phyloP scores from a whole-genome alignment of 192 early-diverging fungal genomes.

The Piromyces finnis region DNA sequence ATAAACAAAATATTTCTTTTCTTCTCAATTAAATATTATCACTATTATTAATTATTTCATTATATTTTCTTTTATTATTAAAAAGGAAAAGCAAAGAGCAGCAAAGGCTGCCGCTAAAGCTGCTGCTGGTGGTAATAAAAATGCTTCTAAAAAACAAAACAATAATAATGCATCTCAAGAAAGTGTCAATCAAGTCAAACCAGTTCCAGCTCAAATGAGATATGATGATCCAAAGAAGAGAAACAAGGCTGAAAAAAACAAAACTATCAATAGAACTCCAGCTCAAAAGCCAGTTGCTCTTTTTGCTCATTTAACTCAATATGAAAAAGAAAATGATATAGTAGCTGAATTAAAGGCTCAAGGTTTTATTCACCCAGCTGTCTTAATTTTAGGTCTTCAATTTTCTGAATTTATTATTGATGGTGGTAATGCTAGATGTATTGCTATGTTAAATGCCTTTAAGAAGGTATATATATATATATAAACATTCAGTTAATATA shows the following conservation, averaged over 20 bases:
- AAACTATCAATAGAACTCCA: constrained; percentile 13
- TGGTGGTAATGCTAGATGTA: constrained; percentile 78
- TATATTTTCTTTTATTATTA: no score
- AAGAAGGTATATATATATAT: constrained; percentile 43
- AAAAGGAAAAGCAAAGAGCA: constrained; percentile 56
- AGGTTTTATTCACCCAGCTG: constrained; percentile 61
- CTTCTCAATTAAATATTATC: no score
- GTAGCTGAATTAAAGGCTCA: constrained; percentile 12
- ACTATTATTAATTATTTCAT: no score
- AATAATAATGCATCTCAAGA: constrained; percentile 1
- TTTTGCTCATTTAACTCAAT: constrained; percentile 59
- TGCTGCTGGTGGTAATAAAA: constrained; percentile 6
- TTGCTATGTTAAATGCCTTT: constrained; percentile 77
- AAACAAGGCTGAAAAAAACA: constrained; percentile 9
- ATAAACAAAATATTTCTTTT: no score
- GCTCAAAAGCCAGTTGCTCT: constrained; percentile 32
- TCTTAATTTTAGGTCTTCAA: constrained; percentile 69
- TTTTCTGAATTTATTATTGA: constrained; percentile 70
- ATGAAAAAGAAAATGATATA: constrained; percentile 16
- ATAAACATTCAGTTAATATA: no score
- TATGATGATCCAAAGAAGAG: constrained; percentile 1
- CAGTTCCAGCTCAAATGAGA: constrained; percentile 8
- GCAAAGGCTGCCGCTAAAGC: constrained; percentile 40
- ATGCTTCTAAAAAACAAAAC: neutral
- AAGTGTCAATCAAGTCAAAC: constrained; percentile 3